A percentile compares a stretch with the other conserved stretches of the same genome.
These are phyloP conservation scores for Phytophthora tentaculata DNA, from an alignment of 352 stramenopile genomes.

Conservation along the genomic window DNA sequence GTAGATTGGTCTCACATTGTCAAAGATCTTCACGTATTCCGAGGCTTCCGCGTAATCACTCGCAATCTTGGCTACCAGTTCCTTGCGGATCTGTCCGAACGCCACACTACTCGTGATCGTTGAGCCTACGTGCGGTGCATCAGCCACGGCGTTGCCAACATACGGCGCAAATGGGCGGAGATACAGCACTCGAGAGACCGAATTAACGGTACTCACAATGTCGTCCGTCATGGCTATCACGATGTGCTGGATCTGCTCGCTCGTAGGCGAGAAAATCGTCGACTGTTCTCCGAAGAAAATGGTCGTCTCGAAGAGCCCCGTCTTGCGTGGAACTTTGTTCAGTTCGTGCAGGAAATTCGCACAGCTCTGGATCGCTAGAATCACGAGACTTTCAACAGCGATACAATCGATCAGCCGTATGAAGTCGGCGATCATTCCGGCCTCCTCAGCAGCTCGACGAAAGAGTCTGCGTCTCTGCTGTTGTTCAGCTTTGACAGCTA, in stretches of 20 bases:
- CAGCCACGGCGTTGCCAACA: slow-evolving; percentile 65
- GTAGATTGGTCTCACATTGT: slow-evolving; percentile 92
- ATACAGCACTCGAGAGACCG: slow-evolving; percentile 90
- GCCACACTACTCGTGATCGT: slow-evolving; percentile 75
- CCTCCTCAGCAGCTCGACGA: slow-evolving; percentile 87
- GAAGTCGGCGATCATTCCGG: slow-evolving; percentile 91
- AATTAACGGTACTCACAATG: slow-evolving; percentile 90
- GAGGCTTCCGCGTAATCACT: slow-evolving; percentile 87
- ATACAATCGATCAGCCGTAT: slow-evolving; percentile 95
- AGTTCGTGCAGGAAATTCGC: slow-evolving; percentile 90
- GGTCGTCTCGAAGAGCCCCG: slow-evolving; percentile 94
- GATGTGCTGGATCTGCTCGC: slow-evolving; percentile 90
- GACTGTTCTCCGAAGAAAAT: slow-evolving; percentile 87
- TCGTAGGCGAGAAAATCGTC: slow-evolving; percentile 88
- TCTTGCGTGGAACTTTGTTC: slow-evolving; percentile 86
- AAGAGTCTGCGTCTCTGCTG: slow-evolving; percentile 83
- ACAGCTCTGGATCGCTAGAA: slow-evolving; percentile 84
- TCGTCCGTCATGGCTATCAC: slow-evolving; percentile 89
- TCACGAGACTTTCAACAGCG: slow-evolving; percentile 90
- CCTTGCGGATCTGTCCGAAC: slow-evolving; percentile 78
- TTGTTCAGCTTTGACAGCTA: slow-evolving; percentile 92
- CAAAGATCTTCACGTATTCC: slow-evolving; percentile 93
- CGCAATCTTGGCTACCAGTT: slow-evolving; percentile 86
- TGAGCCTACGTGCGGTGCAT: slow-evolving; percentile 77
- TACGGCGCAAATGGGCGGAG: slow-evolving; percentile 86